phyloP scores from a whole-genome alignment of 1,284 basidiomycete species.

The Ustilago shanxiensis region DNA sequence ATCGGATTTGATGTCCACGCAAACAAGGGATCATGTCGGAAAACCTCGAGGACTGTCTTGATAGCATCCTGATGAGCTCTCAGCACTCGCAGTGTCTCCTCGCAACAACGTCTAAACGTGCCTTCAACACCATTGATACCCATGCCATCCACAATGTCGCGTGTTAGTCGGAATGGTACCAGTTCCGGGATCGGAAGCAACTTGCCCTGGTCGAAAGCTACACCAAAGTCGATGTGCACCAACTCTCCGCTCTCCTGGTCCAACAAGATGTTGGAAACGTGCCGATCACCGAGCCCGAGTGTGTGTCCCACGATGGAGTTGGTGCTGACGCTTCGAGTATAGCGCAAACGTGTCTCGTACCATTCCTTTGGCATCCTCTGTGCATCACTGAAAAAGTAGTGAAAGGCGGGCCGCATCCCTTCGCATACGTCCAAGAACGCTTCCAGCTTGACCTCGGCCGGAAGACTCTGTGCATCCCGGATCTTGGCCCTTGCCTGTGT shows the following conservation, averaged over 20 bases:
- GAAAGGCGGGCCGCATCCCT: constrained; percentile 85
- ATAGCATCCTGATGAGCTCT: constrained; percentile 87
- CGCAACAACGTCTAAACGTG: constrained; percentile 92
- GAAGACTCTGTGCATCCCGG: constrained; percentile 31
- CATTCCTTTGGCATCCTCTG: constrained; percentile 88
- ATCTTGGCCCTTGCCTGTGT: constrained; percentile 44
- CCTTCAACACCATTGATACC: constrained; percentile 90
- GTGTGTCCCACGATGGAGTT: constrained; percentile 94
- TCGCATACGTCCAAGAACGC: constrained; percentile 75
- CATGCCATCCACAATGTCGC: constrained; percentile 93
- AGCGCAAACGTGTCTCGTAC: constrained; percentile 92
- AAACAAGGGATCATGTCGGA: constrained; percentile 95
- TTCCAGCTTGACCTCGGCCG: constrained; percentile 43
- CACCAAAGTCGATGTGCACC: constrained; percentile 94
- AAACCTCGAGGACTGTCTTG: constrained; percentile 94
- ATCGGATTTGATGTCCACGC: constrained; percentile 76
- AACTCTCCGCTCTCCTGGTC: constrained; percentile 87
- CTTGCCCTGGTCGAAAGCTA: constrained; percentile 95
- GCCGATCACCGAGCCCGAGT: constrained; percentile 91
- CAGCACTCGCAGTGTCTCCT: constrained; percentile 91
- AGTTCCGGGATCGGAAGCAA: constrained; percentile 84
- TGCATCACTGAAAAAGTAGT: constrained; percentile 91
- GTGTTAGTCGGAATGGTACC: constrained; percentile 94
- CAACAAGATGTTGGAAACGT: constrained; percentile 91
- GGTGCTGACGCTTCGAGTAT: constrained; percentile 90